phyloP scores from a whole-genome alignment of 2,329 filamentous ascomycete species.

The Periconia sp. region DNA sequence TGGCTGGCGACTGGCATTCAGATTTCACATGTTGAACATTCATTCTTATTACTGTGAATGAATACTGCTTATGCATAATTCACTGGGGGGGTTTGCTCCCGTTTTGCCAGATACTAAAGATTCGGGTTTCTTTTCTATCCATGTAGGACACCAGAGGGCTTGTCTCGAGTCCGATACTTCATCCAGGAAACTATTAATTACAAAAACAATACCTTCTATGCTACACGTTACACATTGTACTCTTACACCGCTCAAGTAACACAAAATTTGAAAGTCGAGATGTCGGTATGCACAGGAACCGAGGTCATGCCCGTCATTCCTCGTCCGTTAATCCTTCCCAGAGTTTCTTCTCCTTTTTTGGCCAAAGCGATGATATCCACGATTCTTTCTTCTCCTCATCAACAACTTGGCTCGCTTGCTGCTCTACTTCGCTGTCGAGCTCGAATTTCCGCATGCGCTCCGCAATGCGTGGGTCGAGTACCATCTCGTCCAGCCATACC shows the following conservation, averaged over 20 bases:
- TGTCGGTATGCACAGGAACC: conserved; percentile 12
- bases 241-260: conserved; percentile 28
- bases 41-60: too few relatives aligned
- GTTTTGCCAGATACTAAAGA: too few relatives aligned
- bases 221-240: conserved; percentile 23
- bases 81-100: too few relatives aligned
- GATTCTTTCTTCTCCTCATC: conserved; percentile 20
- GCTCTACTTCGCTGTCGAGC: conserved; percentile 69
- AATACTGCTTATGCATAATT: too few relatives aligned
- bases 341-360: conserved; percentile 32
- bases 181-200: too few relatives aligned
- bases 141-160: too few relatives aligned
- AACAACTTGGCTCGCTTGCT: conserved; percentile 52
- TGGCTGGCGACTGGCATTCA: background rate
- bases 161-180: too few relatives aligned
- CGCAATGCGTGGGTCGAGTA: conserved; percentile 74
- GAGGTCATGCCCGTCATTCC: conserved; percentile 6
- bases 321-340: conserved; percentile 39
- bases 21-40: too few relatives aligned
- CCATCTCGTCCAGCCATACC: conserved; percentile 74
- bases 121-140: too few relatives aligned
- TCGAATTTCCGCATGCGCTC: conserved; percentile 80
- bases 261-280: conserved; percentile 21
- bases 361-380: conserved; percentile 35
- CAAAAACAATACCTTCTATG: conserved; percentile 12